Percentiles rank a stretch among this genome's conserved stretches.
These are phyloP conservation scores for Protomyces arabidopsidicola DNA, from an alignment of 1,139 yeast genomes.

Conservation along the genomic window DNA sequence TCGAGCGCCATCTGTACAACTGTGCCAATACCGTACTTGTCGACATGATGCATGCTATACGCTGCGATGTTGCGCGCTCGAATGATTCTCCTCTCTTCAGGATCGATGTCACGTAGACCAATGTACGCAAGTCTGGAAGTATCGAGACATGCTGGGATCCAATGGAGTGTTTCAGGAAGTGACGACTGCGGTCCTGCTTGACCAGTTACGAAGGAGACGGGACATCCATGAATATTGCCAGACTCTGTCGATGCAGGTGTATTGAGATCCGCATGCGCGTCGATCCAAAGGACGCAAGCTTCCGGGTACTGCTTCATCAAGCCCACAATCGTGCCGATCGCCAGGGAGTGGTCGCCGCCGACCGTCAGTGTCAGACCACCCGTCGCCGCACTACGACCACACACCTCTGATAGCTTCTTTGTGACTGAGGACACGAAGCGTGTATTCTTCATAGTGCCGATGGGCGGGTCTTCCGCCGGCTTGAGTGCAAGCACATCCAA, in stretches of 20 bases:
- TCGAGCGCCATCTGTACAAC: conserved; percentile 90
- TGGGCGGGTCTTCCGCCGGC: conserved; percentile 40
- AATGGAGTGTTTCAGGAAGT: conserved; percentile 54
- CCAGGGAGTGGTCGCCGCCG: conserved; percentile 97
- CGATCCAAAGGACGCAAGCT: conserved; percentile 90
- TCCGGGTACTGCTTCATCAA: conserved; percentile 75
- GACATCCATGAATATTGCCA: conserved; percentile 96
- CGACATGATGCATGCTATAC: conserved; percentile 92
- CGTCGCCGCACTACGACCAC: conserved; percentile 47
- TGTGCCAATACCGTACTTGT: conserved; percentile 84
- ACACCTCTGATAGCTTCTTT: conserved; percentile 58
- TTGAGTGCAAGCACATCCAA: conserved; percentile 42
- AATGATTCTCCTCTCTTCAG: conserved; percentile 72
- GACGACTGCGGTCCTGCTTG: conserved; percentile 40
- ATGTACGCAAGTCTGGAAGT: conserved; percentile 79
- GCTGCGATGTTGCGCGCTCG: conserved; percentile 72
- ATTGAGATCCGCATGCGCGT: conserved; percentile 87
- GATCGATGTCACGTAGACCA: conserved; percentile 90
- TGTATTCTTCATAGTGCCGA: conserved; percentile 63
- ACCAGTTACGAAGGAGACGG: conserved; percentile 85
- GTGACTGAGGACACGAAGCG: conserved; percentile 71
- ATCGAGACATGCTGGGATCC: conserved; percentile 74
- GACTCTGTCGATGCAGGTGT: conserved; percentile 80
- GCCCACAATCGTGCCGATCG: conserved; percentile 88
- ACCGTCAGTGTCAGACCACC: conserved; percentile 71